phyloP scores from a whole-genome alignment of 306 rosid genomes.

The Trifolium pratense region DNA sequence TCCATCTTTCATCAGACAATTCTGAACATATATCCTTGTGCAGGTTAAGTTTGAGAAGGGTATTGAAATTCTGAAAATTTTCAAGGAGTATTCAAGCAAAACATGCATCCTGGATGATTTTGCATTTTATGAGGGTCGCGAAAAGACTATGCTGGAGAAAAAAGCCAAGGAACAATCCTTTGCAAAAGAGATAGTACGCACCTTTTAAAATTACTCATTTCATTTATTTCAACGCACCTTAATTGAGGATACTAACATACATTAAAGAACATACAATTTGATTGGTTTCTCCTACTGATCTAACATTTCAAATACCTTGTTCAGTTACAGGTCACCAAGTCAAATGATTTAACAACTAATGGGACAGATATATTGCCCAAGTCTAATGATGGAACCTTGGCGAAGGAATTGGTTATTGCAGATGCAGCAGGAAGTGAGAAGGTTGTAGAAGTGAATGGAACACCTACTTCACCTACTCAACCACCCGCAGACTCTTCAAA shows the following conservation, averaged over 20 bases:
- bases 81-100: constrained; percentile 51
- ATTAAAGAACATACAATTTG: not conserved
- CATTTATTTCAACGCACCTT: not conserved
- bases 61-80: constrained; percentile 48
- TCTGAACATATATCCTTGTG: constrained; percentile 18
- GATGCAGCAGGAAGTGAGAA: constrained; percentile 34
- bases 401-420: constrained; percentile 21
- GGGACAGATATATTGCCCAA: constrained; percentile 30
- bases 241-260: not conserved
- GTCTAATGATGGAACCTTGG: constrained; percentile 35
- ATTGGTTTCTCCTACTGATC: constrained; percentile 1
- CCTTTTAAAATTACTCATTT: constrained; percentile 4
- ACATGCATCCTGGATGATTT: constrained; percentile 63
- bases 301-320: not conserved
- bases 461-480: constrained; percentile 1
- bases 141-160: constrained; percentile 42
- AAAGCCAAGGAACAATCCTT: constrained; percentile 45
- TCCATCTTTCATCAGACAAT: not conserved
- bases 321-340: constrained; percentile 33
- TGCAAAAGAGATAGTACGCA: constrained; percentile 36
- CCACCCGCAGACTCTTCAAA: constrained; percentile 32
- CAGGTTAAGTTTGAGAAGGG: constrained; percentile 60
- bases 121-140: constrained; percentile 55
- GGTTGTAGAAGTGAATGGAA: constrained; percentile 35
- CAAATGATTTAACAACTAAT: constrained; percentile 24